These are phyloP conservation scores for Stephanodiscus triporus DNA, from an alignment of 108 stramenopile genomes.

Conservation along the genomic window DNA sequence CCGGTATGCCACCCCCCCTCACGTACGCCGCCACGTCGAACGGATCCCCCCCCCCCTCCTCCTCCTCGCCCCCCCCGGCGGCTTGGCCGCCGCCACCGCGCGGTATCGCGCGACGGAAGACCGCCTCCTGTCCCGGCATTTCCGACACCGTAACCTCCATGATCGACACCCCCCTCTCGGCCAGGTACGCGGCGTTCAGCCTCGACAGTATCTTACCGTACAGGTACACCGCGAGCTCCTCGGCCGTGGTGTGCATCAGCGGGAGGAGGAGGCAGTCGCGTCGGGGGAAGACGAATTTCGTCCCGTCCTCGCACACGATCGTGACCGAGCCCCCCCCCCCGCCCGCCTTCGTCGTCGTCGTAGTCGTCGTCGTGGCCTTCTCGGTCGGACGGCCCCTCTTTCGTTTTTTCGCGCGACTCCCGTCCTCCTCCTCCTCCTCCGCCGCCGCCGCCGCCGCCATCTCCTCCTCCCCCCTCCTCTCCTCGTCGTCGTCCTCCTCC, in stretches of 20 bases:
- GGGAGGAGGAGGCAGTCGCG: conserved; percentile 91
- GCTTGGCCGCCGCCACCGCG: neutral
- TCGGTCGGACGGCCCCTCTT: neutral
- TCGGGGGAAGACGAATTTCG: conserved; percentile 77
- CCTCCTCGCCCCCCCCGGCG: neutral
- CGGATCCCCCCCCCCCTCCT: conserved; percentile 5
- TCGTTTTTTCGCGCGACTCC: too few species aligned
- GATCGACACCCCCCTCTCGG: conserved; percentile 75
- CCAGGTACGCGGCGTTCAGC: conserved; percentile 69
- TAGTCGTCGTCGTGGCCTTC: neutral
- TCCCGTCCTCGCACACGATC: conserved; percentile 86
- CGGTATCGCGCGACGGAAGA: conserved; percentile 69
- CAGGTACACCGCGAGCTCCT: conserved; percentile 92
- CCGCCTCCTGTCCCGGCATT: conserved; percentile 89
- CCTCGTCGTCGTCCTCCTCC: conserved; percentile 19
- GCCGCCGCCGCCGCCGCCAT: neutral
- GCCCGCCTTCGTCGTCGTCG: neutral
- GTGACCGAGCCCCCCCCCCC: conserved; percentile 30
- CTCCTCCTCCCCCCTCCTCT: neutral
- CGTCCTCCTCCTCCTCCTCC: neutral
- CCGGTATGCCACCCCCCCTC: conserved; percentile 28
- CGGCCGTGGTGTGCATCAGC: conserved; percentile 92
- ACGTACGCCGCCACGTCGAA: conserved; percentile 46
- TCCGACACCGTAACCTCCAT: conserved; percentile 92
- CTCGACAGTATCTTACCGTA: conserved; percentile 68